A percentile compares a stretch with the other conserved stretches of the same genome.
These are phyloP conservation scores for Solanum clarkiae DNA, from an alignment of 257 asterid genomes.

Conservation along the genomic window DNA sequence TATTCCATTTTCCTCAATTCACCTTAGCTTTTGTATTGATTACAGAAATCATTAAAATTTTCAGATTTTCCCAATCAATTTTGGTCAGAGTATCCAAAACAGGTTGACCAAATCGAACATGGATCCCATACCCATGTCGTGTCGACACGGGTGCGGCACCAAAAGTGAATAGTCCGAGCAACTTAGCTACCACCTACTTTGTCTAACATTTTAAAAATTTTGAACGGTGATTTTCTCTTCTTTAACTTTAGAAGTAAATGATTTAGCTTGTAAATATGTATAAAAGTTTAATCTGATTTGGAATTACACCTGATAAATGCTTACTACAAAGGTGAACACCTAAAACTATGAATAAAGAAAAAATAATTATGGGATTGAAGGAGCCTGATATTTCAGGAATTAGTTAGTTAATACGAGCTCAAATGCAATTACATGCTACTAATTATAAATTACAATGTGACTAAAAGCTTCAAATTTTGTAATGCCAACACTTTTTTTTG, in stretches of 20 bases:
- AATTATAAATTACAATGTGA: neutral
- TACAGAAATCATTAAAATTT: too few species aligned
- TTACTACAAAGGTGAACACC: neutral
- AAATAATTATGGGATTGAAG: neutral
- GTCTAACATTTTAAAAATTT: neutral
- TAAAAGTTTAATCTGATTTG: neutral
- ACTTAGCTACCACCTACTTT: neutral
- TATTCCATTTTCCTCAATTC: too few species aligned
- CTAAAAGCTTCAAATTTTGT: neutral
- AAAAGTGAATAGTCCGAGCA: too few species aligned
- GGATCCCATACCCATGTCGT: too few species aligned
- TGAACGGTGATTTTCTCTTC: neutral
- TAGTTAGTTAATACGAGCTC: neutral
- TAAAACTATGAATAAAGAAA: neutral
- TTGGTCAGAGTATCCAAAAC: too few species aligned
- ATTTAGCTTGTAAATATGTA: neutral
- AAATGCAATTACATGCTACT: neutral
- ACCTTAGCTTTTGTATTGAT: too few species aligned
- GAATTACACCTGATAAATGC: neutral
- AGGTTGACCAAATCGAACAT: too few species aligned
- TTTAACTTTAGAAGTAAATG: neutral
- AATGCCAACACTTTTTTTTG: neutral
- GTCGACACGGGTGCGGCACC: too few species aligned
- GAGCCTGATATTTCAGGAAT: neutral
- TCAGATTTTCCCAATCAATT: too few species aligned